phyloP scores from a whole-genome alignment of 805 yeast species.

The Candida sonorensis region DNA sequence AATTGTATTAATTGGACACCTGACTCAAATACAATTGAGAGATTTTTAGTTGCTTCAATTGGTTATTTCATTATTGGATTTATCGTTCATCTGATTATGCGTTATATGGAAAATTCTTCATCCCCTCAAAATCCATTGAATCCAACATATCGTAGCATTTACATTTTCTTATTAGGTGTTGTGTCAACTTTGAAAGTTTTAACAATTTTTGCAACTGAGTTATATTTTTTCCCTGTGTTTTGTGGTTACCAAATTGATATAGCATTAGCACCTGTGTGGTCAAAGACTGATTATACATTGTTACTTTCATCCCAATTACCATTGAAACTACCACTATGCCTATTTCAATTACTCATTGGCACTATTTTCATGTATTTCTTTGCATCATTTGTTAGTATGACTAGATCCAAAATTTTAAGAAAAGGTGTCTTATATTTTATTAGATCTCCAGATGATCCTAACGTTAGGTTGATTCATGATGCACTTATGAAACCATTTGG shows the following conservation, averaged over 20 bases:
- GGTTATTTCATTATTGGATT: slow-evolving; percentile 15
- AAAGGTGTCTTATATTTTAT: slow-evolving; percentile 89
- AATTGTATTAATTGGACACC: slow-evolving; percentile 20
- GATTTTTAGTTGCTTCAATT: slow-evolving; percentile 8
- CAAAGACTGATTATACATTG: slow-evolving; percentile 7
- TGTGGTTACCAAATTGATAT: slow-evolving; percentile 78
- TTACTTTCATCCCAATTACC: slow-evolving; percentile 2
- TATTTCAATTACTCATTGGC: slow-evolving; percentile 51
- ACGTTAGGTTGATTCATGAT: slow-evolving; percentile 78
- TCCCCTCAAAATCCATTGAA: slow-evolving; percentile 36
- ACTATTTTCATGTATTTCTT: slow-evolving; percentile 82
- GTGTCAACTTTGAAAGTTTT: slow-evolving; percentile 68
- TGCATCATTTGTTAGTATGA: slow-evolving; percentile 82
- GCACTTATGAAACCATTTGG: slow-evolving; percentile 72
- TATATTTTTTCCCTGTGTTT: slow-evolving; percentile 76
- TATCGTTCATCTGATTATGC: slow-evolving; percentile 13
- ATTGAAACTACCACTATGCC: slow-evolving; percentile 1
- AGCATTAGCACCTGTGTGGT: slow-evolving; percentile 54
- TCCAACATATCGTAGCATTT: slow-evolving; percentile 45
- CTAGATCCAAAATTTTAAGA: slow-evolving; percentile 63
- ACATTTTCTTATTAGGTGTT: slow-evolving; percentile 46
- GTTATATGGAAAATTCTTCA: slow-evolving; percentile 21
- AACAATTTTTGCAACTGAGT: slow-evolving; percentile 66
- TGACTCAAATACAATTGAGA: slow-evolving; percentile 10
- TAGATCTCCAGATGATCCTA: slow-evolving; percentile 91